phyloP scores from a whole-genome alignment of 306 rosid genomes.

The Vigna hirtella region DNA sequence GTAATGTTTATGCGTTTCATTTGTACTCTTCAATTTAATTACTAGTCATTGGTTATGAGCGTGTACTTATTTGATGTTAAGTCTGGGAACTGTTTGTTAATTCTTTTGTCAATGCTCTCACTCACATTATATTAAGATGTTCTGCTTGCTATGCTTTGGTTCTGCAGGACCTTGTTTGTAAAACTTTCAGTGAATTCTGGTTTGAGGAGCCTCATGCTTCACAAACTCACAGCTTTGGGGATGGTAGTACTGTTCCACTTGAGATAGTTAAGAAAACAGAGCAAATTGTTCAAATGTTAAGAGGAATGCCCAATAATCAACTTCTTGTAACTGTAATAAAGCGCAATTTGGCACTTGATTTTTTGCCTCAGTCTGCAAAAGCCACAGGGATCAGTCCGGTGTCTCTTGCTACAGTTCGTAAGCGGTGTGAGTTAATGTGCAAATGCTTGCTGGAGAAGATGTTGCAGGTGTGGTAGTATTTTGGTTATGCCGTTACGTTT shows the following conservation, averaged over 20 bases:
- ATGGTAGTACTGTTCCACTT: constrained; percentile 88
- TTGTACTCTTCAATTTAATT: constrained; percentile 23
- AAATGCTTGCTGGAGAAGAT: constrained; percentile 94
- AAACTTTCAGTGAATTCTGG: constrained; percentile 97
- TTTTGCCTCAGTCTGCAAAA: constrained; percentile 93
- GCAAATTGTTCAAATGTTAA: constrained; percentile 92
- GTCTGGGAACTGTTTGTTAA: neutral
- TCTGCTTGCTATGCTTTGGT: constrained; percentile 36
- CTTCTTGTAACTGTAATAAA: constrained; percentile 87
- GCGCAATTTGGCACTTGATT: constrained; percentile 94
- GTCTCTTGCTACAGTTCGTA: constrained; percentile 81
- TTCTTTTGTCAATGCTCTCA: neutral
- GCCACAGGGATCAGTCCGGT: constrained; percentile 85
- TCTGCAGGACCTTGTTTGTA: constrained; percentile 95
- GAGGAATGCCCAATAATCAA: constrained; percentile 85
- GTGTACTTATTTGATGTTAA: constrained; percentile 30
- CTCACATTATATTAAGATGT: constrained; percentile 18
- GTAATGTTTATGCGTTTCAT: constrained; percentile 15
- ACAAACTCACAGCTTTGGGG: constrained; percentile 75
- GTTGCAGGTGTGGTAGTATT: constrained; percentile 68
- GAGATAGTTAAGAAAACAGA: constrained; percentile 90
- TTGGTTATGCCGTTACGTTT: constrained; percentile 24
- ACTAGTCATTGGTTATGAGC: constrained; percentile 24
- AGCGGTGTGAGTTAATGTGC: constrained; percentile 98
- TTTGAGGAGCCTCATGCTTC: constrained; percentile 90